Evolutionary conservation across 2,329 filamentous ascomycete genomes (phyloP).

Genomic region (Trichoderma sp.): DNA sequence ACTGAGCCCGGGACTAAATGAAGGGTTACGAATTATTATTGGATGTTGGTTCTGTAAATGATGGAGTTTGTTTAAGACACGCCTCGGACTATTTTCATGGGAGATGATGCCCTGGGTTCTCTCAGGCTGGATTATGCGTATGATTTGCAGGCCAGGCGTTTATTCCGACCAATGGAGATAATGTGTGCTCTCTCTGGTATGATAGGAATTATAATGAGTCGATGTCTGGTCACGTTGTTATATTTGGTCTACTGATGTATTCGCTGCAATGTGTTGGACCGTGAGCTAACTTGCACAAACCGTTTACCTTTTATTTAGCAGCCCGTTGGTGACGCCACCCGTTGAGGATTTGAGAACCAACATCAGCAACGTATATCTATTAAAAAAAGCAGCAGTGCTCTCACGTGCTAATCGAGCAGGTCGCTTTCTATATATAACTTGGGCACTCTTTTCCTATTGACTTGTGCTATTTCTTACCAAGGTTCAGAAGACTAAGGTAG

Average conservation of each 20-base stretch:
- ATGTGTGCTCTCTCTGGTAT: conserved; percentile 6
- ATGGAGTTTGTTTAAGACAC: conserved; percentile 36
- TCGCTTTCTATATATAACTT: background rate
- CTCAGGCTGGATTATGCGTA: conserved; percentile 34
- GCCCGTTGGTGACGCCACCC: too few relatives aligned
- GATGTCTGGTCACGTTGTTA: conserved; percentile 1
- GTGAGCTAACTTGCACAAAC: background rate
- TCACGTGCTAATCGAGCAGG: background rate
- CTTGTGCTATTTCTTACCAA: background rate
- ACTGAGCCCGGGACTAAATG: conserved; percentile 3
- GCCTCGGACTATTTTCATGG: conserved; percentile 30
- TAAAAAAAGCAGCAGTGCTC: too few relatives aligned
- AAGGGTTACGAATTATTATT: conserved; percentile 16
- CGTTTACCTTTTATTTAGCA: background rate
- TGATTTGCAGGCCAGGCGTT: conserved; percentile 46
- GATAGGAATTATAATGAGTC: background rate
- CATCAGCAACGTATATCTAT: background rate
- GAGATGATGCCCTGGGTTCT: conserved; percentile 19
- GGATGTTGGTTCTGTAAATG: conserved; percentile 34
- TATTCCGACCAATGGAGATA: conserved; percentile 44
- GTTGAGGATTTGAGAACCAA: background rate
- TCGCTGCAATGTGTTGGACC: background rate
- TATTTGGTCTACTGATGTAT: background rate
- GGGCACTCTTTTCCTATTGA: background rate
- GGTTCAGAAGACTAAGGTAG: too few relatives aligned